Evolutionary conservation across 768 basidiomycete species (phyloP).

Genomic region (Panaeolus cyanescens): DNA sequence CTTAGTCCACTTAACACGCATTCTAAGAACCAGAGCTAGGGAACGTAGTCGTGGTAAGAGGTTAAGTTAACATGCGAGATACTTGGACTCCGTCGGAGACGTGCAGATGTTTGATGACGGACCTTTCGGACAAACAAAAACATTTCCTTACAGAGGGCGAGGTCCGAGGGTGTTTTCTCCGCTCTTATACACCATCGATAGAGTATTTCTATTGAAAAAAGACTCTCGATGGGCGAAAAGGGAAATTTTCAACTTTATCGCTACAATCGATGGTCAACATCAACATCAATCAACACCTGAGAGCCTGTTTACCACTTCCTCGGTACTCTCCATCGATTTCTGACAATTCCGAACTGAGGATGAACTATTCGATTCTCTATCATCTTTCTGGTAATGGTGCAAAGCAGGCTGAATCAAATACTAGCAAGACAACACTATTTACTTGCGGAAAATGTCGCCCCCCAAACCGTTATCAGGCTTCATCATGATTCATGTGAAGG

Average conservation of each 20-base stretch:
- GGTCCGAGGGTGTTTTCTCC: neutral
- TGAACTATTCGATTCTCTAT: neutral
- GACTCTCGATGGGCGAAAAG: neutral
- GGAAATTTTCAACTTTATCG: neutral
- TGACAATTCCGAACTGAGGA: slow-evolving; percentile 75
- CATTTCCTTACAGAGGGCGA: neutral
- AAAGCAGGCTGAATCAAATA: neutral
- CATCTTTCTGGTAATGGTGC: slow-evolving; percentile 3
- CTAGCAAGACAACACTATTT: slow-evolving; percentile 84
- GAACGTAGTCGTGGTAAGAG: neutral
- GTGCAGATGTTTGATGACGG: neutral
- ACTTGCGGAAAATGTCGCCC: slow-evolving; percentile 16
- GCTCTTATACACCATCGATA: neutral
- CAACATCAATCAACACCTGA: neutral
- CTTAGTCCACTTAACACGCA: neutral
- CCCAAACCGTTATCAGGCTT: neutral
- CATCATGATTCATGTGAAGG: neutral
- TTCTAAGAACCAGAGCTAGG: neutral
- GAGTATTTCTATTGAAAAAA: neutral
- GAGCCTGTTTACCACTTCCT: neutral
- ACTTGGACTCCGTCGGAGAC: neutral
- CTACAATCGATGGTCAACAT: neutral
- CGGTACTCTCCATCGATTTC: neutral
- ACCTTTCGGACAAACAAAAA: neutral
- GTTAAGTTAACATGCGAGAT: neutral